phyloP scores from a whole-genome alignment of 345 rosid genomes.

The Populus nigra region DNA sequence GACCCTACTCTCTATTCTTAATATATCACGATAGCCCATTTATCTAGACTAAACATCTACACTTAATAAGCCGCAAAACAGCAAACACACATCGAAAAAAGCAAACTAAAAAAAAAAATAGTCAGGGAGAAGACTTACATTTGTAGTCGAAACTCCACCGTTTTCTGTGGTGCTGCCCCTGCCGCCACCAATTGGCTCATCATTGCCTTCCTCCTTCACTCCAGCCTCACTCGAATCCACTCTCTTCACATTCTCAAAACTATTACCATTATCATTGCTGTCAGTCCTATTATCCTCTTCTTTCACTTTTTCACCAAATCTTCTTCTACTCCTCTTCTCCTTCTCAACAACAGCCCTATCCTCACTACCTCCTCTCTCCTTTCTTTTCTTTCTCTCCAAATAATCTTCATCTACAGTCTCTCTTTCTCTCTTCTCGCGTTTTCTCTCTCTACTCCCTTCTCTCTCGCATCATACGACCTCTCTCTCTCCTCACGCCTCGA shows the following conservation, averaged over 20 bases:
- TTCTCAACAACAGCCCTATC: conserved; percentile 4
- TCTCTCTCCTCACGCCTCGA: conserved; percentile 28
- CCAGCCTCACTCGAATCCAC: conserved; percentile 20
- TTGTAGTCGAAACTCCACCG: conserved; percentile 32
- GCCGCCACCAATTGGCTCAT: conserved; percentile 16
- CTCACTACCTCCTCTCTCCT: conserved; percentile 17
- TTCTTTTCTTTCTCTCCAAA: conserved; percentile 21
- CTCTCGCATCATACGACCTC: conserved; percentile 28
- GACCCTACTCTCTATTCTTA: neutral
- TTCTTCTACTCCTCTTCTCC: conserved; percentile 47
- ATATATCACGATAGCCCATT: neutral
- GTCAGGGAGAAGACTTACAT: conserved; percentile 42
- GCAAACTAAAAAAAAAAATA: neutral
- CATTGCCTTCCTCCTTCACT: conserved; percentile 36
- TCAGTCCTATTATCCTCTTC: conserved; percentile 20
- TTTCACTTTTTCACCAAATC: conserved; percentile 48
- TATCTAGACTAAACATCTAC: neutral
- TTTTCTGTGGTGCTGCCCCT: conserved; percentile 1
- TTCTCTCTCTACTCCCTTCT: conserved; percentile 29
- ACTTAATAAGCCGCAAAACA: neutral
- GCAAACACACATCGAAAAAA: neutral
- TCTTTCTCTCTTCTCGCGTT: conserved; percentile 28
- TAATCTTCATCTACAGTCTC: conserved; percentile 40
- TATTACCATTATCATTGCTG: neutral
- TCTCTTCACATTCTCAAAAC: conserved; percentile 17